A percentile compares a stretch with the other conserved stretches of the same genome.
Conservation (phyloP, 164 flowering plant species). For the Berberis vulgaris region DNA sequence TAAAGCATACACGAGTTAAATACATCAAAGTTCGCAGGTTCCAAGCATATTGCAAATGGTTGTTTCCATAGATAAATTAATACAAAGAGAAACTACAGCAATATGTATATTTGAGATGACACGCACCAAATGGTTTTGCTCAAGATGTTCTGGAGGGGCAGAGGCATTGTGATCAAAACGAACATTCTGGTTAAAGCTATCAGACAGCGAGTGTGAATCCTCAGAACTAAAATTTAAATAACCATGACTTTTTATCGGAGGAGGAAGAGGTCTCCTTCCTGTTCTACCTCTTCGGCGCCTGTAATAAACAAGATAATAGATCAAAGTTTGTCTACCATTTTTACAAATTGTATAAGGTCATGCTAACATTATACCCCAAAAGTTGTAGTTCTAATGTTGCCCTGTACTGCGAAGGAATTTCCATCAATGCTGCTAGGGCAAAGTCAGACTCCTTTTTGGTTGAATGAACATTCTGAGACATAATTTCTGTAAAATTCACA, state of each 20-base stretch:
- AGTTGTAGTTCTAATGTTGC: slow-evolving; percentile 37
- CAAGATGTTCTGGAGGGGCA: slow-evolving; percentile 13
- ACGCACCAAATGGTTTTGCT: slow-evolving; percentile 12
- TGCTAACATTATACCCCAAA: slow-evolving; percentile 17
- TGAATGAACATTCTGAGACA: slow-evolving; percentile 18
- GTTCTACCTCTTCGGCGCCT: slow-evolving; percentile 22
- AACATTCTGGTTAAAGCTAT: slow-evolving; percentile 12
- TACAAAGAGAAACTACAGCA: not conserved
- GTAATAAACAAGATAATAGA: not conserved
- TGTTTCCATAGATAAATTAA: not conserved
- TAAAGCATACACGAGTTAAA: not conserved
- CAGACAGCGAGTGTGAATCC: slow-evolving; percentile 3
- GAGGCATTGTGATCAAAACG: slow-evolving; percentile 9
- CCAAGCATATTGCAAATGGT: not conserved
- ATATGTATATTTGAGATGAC: not conserved
- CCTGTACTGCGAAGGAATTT: slow-evolving; percentile 45
- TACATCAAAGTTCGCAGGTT: not conserved
- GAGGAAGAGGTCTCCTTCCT: slow-evolving; percentile 25
- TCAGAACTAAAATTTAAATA: slow-evolving; percentile 4
- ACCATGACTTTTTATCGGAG: slow-evolving; percentile 10
- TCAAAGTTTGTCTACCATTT: not conserved
- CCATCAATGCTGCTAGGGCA: slow-evolving; percentile 48
- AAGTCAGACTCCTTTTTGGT: slow-evolving; percentile 39
- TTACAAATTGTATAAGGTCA: not conserved
- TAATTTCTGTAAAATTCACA: slow-evolving; percentile 49